Base-by-base conservation (phyloP, 1,139 yeast species). In the Yamadazyma trypodendri region DNA sequence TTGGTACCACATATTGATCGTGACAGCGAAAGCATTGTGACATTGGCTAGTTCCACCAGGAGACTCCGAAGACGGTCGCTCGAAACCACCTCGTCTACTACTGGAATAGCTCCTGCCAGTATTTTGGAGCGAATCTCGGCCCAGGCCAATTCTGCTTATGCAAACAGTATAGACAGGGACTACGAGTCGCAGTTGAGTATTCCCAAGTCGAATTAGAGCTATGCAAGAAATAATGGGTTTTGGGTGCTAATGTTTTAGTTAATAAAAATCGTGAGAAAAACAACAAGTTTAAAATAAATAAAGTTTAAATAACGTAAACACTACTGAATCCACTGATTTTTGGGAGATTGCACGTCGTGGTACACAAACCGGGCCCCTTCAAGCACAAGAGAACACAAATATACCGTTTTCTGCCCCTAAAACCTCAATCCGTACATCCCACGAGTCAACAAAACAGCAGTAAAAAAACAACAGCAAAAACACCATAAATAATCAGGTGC, bases 81-180 rank as follows among this genome's bases (percentile, higher is more conserved):
- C 20, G 83, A 77, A 38, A 78, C 84, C 10, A 77, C 75, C 46
- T 73, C 82, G 32, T 75, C 81, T 44, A 75, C 81, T 2, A 64
- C 77, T 9, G 83, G 83, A 0, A 79, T 79, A n/a, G 77, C 84
- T 1, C 84, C 84, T 0, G 81, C 83, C 2, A 75, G 81, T 43
- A 77, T 79, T 9, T 60, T 78, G 64, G 84, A 77, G 44, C 60
- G 82, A 40, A 60, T 46, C 14, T 40, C 46, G n/a, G 46, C 31
- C 6, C 51, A 46, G 22, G 49, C 47, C 3, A 42, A 36, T 28
- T 42, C 48, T 3, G 42, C 46, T 6, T 45, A 46, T 31, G 45
- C 49, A 14, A 45, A 38, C 17, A 48, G 50, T 43, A 31, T 46
- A 12, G 40, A 28, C 34, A 37, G 45, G 18, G 46, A 42, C 28